Percentiles rank a stretch among this genome's conserved stretches.
phyloP scores from a whole-genome alignment of 2,329 filamentous ascomycete genomes.

The Cadophora gregata region DNA sequence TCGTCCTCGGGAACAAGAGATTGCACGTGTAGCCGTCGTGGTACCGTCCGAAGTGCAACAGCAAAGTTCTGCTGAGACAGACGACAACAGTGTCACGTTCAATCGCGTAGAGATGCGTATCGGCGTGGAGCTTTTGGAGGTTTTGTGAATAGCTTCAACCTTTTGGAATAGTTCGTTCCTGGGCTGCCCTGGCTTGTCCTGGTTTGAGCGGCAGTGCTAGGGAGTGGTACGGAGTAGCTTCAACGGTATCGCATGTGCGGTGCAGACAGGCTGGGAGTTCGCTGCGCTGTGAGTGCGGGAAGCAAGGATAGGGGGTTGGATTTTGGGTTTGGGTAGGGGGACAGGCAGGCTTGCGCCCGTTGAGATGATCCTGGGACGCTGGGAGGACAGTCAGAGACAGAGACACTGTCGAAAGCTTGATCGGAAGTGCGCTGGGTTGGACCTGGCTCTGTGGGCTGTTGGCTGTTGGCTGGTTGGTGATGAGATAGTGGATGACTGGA shows the following conservation, averaged over 20 bases:
- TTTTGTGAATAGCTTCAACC: constrained; percentile 37
- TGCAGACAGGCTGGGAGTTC: constrained; percentile 7
- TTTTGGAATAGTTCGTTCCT: background rate
- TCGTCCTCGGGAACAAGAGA: constrained; percentile 18
- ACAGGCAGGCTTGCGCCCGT: constrained; percentile 1
- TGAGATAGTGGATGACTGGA: background rate
- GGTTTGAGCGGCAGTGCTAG: constrained; percentile 9
- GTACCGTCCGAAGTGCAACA: constrained; percentile 13
- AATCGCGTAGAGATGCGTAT: constrained; percentile 21
- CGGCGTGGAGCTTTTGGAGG: background rate
- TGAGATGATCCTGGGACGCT: constrained; percentile 32
- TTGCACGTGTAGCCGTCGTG: constrained; percentile 33
- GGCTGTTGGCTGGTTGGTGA: background rate
- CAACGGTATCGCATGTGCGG: constrained; percentile 36
- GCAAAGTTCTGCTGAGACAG: background rate
- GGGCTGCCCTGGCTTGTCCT: constrained; percentile 1
- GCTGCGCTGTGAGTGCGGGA: constrained; percentile 30
- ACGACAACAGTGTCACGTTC: constrained; percentile 29
- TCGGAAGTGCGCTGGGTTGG: constrained; percentile 12
- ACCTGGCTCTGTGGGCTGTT: constrained; percentile 12
- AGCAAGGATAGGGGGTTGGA: constrained; percentile 37
- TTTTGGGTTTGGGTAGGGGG: constrained; percentile 6
- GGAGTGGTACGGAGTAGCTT: constrained; percentile 30
- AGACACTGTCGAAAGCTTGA: constrained; percentile 18
- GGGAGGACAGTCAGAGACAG: background rate